Evolutionary conservation across 805 yeast genomes (phyloP).

Genomic region (Lipomyces yamadae): DNA sequence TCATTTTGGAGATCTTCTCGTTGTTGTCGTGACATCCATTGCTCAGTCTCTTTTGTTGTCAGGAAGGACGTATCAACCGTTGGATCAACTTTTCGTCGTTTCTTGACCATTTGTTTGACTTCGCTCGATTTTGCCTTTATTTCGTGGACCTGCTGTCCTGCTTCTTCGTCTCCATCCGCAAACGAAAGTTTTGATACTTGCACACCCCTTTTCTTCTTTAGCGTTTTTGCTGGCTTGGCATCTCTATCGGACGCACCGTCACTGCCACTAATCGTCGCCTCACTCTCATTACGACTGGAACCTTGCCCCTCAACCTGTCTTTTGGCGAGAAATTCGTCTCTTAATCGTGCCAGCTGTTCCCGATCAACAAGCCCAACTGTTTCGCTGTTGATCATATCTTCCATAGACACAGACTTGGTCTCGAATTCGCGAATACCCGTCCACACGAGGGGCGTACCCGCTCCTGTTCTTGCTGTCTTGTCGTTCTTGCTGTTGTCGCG

Average conservation of each 20-base stretch:
- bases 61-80: constrained; percentile 38
- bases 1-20: constrained; percentile 32
- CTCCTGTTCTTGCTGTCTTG: not conserved
- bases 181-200: constrained; percentile 21
- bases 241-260: not conserved
- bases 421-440: constrained; percentile 18
- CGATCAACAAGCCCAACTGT: constrained; percentile 27
- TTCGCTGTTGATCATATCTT: constrained; percentile 23
- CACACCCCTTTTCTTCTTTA: constrained; percentile 20
- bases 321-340: constrained; percentile 15
- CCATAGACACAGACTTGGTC: constrained; percentile 9
- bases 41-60: constrained; percentile 29
- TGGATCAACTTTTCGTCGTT: constrained; percentile 36
- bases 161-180: constrained; percentile 22
- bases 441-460: constrained; percentile 15
- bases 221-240: constrained; percentile 4
- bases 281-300: not conserved
- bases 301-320: not conserved
- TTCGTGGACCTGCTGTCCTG: constrained; percentile 12
- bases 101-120: constrained; percentile 7
- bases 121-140: constrained; percentile 13
- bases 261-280: not conserved
- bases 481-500: constrained; percentile 15
- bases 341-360: constrained; percentile 18
- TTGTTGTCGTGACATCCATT: constrained; percentile 24